Base-by-base conservation (phyloP, 257 asterid genomes). In the Solanum etuberosum region DNA sequence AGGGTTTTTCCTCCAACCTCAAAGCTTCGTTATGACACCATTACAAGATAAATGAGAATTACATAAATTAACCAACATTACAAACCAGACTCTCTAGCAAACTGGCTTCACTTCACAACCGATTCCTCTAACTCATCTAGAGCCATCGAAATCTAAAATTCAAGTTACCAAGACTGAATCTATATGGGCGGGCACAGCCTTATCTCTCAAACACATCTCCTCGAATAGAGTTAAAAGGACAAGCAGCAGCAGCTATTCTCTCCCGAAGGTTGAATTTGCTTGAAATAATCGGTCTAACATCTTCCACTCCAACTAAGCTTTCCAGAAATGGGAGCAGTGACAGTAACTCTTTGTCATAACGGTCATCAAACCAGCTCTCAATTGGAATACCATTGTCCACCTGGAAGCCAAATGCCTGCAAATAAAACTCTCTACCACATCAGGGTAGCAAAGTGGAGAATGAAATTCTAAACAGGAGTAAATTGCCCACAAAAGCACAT, bases 331-430 rank as follows among this genome's bases (percentile, higher is more conserved):
- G 99, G 29, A 97, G 93, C 85, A 97, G 87, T 57, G 87, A 46
- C n/a, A 93, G 90, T 88, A 97, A 86, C 87, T 96, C 99, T 15
- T 87, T 85, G 85, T 97, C 99, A 3, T 91, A 73, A 38, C 91
- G 95, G 77, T 97, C 98, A 11, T 97, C 98, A 23, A 95, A 97
- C 99, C 99, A 97, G 93, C 99, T 97, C 83, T 97, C 98, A 3
- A 97, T 97, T 2, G 99, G 99, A 90, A 97, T 93, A 54, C 99
- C 99, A 73, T 96, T 97, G 93, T 97, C 99, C 90, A 97, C 96
- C 92, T 97, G 99, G 92, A 97, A 97, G 12, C 99, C 99, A 83
- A 97, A 97, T 25, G 98, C 99, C 99, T 97, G 95, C 51, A 84
- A 82, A 63, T 67, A 63, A 48, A n/a, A 81, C 31, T 9, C 9